Conservation (phyloP, 805 yeast species). For the Ogataea methanolica region DNA sequence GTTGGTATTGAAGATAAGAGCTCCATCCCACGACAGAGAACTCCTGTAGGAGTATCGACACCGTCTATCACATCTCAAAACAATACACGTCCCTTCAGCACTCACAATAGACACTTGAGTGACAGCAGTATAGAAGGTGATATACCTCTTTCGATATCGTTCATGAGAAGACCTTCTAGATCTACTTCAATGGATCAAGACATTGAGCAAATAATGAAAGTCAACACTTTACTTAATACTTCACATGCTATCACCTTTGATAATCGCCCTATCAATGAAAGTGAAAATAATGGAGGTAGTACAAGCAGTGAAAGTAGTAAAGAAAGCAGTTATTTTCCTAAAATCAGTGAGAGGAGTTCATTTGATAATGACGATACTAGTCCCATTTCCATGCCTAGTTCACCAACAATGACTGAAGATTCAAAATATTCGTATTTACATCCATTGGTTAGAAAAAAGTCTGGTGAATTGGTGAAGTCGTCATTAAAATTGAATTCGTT, state of each 20-base stretch:
- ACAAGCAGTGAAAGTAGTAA: background rate
- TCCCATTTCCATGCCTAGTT: background rate
- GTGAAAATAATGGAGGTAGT: background rate
- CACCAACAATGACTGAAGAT: slow-evolving; percentile 1
- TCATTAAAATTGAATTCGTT: slow-evolving; percentile 48
- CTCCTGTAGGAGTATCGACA: background rate
- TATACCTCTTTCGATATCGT: slow-evolving; percentile 29
- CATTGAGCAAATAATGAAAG: slow-evolving; percentile 24
- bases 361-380: background rate
- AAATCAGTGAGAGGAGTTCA: background rate
- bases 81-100: background rate
- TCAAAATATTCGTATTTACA: slow-evolving; percentile 15
- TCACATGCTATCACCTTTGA: no score
- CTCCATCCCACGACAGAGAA: no score
- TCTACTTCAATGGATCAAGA: slow-evolving; percentile 20
- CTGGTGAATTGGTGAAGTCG: slow-evolving; percentile 82
- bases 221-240: slow-evolving; percentile 28
- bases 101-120: slow-evolving; percentile 13
- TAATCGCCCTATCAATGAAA: background rate
- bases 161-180: slow-evolving; percentile 29
- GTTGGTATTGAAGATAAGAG: background rate
- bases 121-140: slow-evolving; percentile 18
- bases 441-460: slow-evolving; percentile 68
- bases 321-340: slow-evolving; percentile 1
- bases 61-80: background rate